Evolutionary conservation across 192 early-diverging fungal genomes (phyloP).

Genomic region (Pecoramyces ruminantium): DNA sequence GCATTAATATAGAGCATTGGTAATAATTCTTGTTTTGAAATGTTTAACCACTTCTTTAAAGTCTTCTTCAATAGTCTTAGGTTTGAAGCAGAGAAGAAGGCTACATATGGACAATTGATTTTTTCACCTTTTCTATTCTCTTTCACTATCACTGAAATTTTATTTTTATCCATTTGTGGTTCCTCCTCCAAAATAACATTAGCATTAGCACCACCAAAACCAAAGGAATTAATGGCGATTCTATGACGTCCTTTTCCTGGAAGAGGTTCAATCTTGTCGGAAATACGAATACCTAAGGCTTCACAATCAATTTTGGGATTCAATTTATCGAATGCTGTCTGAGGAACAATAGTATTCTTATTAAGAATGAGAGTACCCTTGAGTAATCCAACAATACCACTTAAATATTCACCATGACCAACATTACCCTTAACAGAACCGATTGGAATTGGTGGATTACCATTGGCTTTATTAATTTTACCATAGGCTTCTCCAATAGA

Average conservation of each 20-base stretch:
- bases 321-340: background rate
- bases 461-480: background rate
- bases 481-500: background rate
- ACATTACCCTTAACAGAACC: background rate
- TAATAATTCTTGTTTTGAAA: background rate
- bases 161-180: background rate
- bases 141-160: background rate
- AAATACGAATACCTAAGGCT: background rate
- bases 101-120: background rate
- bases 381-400: background rate
- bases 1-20: background rate
- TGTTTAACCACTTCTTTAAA: background rate
- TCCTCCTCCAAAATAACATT: background rate
- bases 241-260: background rate
- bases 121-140: background rate
- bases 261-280: background rate
- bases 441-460: background rate
- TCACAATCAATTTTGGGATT: background rate
- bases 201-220: background rate
- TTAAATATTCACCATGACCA: background rate
- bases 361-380: background rate
- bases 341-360: background rate
- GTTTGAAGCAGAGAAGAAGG: background rate
- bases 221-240: background rate
- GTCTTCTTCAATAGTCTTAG: background rate